Evolutionary conservation across 2,329 filamentous ascomycete genomes (phyloP).

Genomic region (Fusarium tricinctum): DNA sequence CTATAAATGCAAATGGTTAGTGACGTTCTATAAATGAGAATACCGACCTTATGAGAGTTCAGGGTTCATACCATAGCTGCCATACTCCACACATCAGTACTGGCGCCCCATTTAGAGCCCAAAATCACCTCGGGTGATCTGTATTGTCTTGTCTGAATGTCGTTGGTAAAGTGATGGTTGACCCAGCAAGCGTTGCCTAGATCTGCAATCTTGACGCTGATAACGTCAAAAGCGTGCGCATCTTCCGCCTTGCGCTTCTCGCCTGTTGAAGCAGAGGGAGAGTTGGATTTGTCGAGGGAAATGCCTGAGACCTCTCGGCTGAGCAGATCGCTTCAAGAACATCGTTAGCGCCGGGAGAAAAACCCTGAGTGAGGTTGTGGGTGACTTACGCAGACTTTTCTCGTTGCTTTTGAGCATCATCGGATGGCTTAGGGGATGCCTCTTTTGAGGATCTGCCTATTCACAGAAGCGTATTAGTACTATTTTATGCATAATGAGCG

Average conservation of each 20-base stretch:
- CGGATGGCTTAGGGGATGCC: conserved; percentile 65
- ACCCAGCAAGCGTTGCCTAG: conserved; percentile 99
- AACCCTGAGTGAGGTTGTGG: background rate
- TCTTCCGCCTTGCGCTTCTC: conserved; percentile 76
- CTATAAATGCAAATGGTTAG: conserved; percentile 61
- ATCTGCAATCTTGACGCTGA: conserved; percentile 99
- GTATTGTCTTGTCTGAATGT: conserved; percentile 98
- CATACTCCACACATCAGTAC: conserved; percentile 99
- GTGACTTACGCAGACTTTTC: conserved; percentile 90
- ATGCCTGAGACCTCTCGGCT: conserved; percentile 96
- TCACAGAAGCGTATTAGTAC: conserved; percentile 28
- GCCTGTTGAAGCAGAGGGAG: conserved; percentile 64
- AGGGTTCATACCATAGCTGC: conserved; percentile 85
- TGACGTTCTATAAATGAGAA: background rate
- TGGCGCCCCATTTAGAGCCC: conserved; percentile 98
- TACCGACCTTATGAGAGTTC: background rate
- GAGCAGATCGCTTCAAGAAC: conserved; percentile 77
- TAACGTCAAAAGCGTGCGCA: conserved; percentile 74
- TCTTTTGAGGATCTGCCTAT: conserved; percentile 57
- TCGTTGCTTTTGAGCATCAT: conserved; percentile 82
- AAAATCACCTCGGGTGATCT: conserved; percentile 97
- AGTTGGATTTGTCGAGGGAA: conserved; percentile 82
- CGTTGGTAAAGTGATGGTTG: conserved; percentile 98
- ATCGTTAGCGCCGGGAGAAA: conserved; percentile 25
- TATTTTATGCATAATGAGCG: background rate